A percentile compares a stretch with the other conserved stretches of the same genome.
Conservation (phyloP, 2,329 filamentous ascomycete genomes). For the Reticulascus tulasneorum region DNA sequence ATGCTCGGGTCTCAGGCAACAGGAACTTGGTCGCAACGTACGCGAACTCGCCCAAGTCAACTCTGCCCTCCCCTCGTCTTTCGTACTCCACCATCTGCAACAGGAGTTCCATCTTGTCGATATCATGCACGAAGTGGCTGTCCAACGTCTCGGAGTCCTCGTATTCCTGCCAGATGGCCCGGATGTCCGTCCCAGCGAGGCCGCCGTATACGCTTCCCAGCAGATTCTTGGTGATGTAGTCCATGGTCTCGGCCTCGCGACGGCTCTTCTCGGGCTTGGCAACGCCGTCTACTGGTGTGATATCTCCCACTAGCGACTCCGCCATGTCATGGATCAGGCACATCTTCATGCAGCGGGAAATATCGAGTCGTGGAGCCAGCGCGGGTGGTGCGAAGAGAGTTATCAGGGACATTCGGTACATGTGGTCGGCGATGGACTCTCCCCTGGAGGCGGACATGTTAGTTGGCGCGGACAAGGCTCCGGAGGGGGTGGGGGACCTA, state of each 20-base stretch:
- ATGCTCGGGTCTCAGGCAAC: conserved; percentile 73
- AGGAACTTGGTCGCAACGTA: conserved; percentile 71
- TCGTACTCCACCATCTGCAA: conserved; percentile 98
- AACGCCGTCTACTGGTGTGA: conserved; percentile 87
- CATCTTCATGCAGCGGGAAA: conserved; percentile 87
- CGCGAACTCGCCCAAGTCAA: conserved; percentile 83
- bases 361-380: conserved; percentile 68
- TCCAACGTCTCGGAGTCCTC: conserved; percentile 83
- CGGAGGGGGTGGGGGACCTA: conserved; percentile 22
- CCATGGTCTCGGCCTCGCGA: conserved; percentile 85
- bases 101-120: conserved; percentile 94
- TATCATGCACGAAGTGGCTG: conserved; percentile 86
- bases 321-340: conserved; percentile 97
- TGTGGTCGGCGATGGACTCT: conserved; percentile 96
- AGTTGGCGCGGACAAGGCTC: neutral
- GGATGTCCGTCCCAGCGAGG: conserved; percentile 63
- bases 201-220: conserved; percentile 75
- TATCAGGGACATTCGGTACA: conserved; percentile 99
- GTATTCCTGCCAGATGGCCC: conserved; percentile 89
- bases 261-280: conserved; percentile 83
- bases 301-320: conserved; percentile 90
- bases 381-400: conserved; percentile 83
- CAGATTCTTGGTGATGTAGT: conserved; percentile 73
- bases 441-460: conserved; percentile 40
- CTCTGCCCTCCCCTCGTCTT: conserved; percentile 56